Evolutionary conservation across 441 rosid species (phyloP).

Genomic region (Gossypium gossypioides): DNA sequence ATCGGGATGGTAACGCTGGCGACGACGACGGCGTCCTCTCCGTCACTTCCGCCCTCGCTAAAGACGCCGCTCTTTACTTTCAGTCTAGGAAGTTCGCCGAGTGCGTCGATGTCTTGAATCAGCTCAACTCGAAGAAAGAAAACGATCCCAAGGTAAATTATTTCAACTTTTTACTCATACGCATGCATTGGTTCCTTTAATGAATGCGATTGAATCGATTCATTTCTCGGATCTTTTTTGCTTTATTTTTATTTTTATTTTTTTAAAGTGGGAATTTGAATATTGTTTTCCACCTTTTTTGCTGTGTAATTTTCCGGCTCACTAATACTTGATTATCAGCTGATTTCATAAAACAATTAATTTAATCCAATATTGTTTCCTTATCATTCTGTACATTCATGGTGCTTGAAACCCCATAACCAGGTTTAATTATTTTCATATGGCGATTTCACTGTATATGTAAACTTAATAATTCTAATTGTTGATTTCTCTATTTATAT

Average conservation of each 20-base stretch:
- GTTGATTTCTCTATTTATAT: background rate
- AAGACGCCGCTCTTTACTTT: constrained; percentile 58
- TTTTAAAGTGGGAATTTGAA: background rate
- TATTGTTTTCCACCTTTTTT: background rate
- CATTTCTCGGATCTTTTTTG: background rate
- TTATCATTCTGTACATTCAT: background rate
- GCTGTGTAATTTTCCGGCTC: background rate
- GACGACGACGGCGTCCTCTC: constrained; percentile 55
- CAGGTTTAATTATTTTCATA: background rate
- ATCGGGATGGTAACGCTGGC: constrained; percentile 27
- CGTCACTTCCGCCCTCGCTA: constrained; percentile 56
- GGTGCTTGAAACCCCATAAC: background rate
- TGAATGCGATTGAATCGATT: background rate
- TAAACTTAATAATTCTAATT: background rate
- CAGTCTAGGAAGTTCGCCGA: constrained; percentile 66
- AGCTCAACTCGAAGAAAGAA: constrained; percentile 53
- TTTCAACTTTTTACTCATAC: background rate
- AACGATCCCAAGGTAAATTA: constrained; percentile 71
- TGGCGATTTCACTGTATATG: background rate
- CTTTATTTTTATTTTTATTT: background rate
- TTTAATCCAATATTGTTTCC: background rate
- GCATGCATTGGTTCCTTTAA: background rate
- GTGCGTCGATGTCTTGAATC: constrained; percentile 56
- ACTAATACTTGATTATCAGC: background rate
- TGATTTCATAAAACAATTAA: background rate